phyloP scores from a whole-genome alignment of 306 rosid genomes.

The Rubus parviflorus region DNA sequence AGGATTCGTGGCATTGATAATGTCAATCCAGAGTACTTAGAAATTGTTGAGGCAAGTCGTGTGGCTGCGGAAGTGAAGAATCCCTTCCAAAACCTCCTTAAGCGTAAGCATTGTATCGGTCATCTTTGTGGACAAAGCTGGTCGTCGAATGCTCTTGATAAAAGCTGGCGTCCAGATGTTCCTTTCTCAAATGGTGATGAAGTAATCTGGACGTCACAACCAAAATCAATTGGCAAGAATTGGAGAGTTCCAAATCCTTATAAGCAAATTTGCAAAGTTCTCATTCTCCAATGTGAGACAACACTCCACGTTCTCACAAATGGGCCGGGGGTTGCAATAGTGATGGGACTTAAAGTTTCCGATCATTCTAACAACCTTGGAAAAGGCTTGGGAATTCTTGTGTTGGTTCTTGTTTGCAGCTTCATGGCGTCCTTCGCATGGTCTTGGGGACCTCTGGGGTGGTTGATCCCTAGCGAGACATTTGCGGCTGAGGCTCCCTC shows the following conservation, averaged over 20 bases:
- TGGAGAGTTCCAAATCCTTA: no score
- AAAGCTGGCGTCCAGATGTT: constrained; percentile 72
- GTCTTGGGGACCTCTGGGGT: constrained; percentile 78
- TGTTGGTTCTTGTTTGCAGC: background rate
- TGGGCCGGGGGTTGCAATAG: constrained; percentile 45
- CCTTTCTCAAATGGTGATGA: constrained; percentile 45
- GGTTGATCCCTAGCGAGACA: constrained; percentile 67
- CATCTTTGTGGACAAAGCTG: constrained; percentile 46
- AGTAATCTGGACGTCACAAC: no score
- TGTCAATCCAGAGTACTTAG: constrained; percentile 45
- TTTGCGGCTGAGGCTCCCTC: constrained; percentile 57
- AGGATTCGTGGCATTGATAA: constrained; percentile 54
- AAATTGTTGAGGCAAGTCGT: constrained; percentile 45
- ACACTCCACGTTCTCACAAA: no score
- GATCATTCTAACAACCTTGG: constrained; percentile 34
- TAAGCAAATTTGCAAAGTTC: no score
- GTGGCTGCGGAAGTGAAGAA: constrained; percentile 36
- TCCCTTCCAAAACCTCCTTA: constrained; percentile 39
- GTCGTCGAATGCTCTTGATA: constrained; percentile 45
- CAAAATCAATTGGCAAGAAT: no score
- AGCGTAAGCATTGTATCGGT: constrained; percentile 50
- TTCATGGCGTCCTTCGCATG: constrained; percentile 38
- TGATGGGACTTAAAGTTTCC: constrained; percentile 43
- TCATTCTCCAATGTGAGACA: no score
- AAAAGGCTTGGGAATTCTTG: constrained; percentile 20